phyloP scores from a whole-genome alignment of 441 rosid species.

The Euphorbia celastroides region DNA sequence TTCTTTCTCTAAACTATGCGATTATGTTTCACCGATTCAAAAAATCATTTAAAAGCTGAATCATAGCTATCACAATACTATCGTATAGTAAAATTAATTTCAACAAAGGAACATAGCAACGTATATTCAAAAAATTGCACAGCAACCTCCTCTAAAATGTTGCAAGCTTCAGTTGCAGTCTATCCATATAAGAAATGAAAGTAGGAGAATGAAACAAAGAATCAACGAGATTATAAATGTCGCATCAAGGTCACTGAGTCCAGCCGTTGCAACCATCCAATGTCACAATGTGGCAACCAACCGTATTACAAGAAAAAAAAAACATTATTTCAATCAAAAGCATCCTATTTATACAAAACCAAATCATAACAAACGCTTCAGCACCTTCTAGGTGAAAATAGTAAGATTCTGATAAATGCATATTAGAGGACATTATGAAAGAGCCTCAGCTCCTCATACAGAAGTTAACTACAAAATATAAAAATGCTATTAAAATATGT shows the following conservation, averaged over 20 bases:
- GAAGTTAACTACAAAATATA: not conserved
- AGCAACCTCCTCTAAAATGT: constrained; percentile 7
- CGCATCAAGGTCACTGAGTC: not conserved
- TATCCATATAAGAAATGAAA: not conserved
- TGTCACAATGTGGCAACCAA: not conserved
- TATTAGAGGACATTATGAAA: not conserved
- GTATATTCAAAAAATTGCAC: not conserved
- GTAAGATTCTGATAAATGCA: not conserved
- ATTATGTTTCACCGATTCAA: not conserved
- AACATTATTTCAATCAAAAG: not conserved
- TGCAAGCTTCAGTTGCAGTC: not conserved
- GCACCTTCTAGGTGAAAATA: not conserved
- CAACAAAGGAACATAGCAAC: not conserved
- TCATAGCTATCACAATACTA: no score
- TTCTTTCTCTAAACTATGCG: not conserved
- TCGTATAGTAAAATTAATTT: not conserved
- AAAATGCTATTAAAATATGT: not conserved
- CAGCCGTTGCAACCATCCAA: not conserved
- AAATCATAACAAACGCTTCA: not conserved
- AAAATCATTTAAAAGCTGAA: not conserved
- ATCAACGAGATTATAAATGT: not conserved
- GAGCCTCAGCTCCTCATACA: not conserved
- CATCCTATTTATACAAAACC: not conserved
- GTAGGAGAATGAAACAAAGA: not conserved
- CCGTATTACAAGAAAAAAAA: not conserved